Conservation (phyloP, 2,329 filamentous ascomycete species). For the Tolypocladium sp. region DNA sequence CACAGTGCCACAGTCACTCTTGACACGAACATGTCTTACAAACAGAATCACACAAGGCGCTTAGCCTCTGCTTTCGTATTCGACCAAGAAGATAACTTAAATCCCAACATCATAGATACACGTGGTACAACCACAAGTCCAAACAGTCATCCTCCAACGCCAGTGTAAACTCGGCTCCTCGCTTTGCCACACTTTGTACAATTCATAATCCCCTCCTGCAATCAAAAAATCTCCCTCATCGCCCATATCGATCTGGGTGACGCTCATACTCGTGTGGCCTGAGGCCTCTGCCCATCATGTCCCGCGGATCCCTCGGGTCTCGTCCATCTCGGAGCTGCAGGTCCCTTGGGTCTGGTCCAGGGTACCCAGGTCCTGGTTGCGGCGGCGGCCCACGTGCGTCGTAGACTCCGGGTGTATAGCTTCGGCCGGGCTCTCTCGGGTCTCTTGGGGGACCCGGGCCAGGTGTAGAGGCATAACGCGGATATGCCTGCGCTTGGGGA, state of each 20-base stretch:
- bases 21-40: background rate
- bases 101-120: background rate
- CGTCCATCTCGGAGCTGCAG: constrained; percentile 20
- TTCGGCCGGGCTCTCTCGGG: constrained; percentile 30
- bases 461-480: constrained; percentile 34
- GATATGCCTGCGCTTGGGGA: constrained; percentile 28
- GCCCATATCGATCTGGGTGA: constrained; percentile 33
- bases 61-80: background rate
- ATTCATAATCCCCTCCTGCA: background rate
- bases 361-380: constrained; percentile 21
- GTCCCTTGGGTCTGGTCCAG: constrained; percentile 20
- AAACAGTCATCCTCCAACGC: background rate
- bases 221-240: constrained; percentile 16
- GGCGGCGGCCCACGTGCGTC: constrained; percentile 31
- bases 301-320: constrained; percentile 27
- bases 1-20: background rate
- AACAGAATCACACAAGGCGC: background rate
- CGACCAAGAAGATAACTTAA: background rate
- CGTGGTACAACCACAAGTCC: background rate
- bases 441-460: constrained; percentile 32
- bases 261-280: constrained; percentile 37
- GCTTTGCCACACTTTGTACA: background rate
- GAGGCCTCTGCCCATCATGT: constrained; percentile 32
- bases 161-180: background rate
- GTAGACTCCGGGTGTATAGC: constrained; percentile 36